Evolutionary conservation across 495 filamentous ascomycete species (phyloP).

Genomic region (Margaritispora aquatica): DNA sequence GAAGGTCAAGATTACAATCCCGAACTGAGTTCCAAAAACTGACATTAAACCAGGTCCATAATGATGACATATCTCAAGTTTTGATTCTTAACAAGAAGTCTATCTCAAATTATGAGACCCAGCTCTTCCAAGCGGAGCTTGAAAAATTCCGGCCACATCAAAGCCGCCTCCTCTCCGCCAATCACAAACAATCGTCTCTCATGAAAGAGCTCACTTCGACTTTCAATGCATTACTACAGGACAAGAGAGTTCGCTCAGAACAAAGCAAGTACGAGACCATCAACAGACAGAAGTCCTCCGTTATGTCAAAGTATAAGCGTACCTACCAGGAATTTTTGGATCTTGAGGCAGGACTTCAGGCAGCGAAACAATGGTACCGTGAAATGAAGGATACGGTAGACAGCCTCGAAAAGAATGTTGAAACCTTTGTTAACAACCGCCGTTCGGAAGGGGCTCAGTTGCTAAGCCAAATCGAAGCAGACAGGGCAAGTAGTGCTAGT

Average conservation of each 20-base stretch:
- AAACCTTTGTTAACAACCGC: constrained; percentile 92
- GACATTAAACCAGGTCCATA: constrained; percentile 62
- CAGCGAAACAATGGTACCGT: constrained; percentile 86
- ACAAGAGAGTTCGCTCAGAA: constrained; percentile 88
- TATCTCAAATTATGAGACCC: constrained; percentile 78
- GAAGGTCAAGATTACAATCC: constrained; percentile 55
- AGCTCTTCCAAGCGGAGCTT: constrained; percentile 87
- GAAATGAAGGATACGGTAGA: constrained; percentile 96
- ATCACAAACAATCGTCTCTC: constrained; percentile 85
- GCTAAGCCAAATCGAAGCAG: constrained; percentile 78
- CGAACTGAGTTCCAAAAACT: constrained; percentile 14
- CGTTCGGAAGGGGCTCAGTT: constrained; percentile 87
- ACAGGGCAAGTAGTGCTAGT: constrained; percentile 58
- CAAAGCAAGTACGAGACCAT: constrained; percentile 91
- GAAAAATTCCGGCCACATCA: constrained; percentile 96
- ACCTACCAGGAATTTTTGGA: constrained; percentile 90
- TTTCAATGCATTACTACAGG: constrained; percentile 84
- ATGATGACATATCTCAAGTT: constrained; percentile 94
- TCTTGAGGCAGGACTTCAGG: constrained; percentile 74
- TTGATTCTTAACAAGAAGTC: constrained; percentile 96
- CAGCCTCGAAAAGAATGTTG: constrained; percentile 92
- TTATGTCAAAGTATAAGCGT: constrained; percentile 83
- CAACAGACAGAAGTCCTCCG: constrained; percentile 72
- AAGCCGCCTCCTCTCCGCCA: constrained; percentile 81
- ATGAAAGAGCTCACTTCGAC: constrained; percentile 92